Evolutionary conservation across 352 stramenopile genomes (phyloP), one percentile per base, ranked within the genome.

Genomic region (Pythium rhizo-oryzae): DNA sequence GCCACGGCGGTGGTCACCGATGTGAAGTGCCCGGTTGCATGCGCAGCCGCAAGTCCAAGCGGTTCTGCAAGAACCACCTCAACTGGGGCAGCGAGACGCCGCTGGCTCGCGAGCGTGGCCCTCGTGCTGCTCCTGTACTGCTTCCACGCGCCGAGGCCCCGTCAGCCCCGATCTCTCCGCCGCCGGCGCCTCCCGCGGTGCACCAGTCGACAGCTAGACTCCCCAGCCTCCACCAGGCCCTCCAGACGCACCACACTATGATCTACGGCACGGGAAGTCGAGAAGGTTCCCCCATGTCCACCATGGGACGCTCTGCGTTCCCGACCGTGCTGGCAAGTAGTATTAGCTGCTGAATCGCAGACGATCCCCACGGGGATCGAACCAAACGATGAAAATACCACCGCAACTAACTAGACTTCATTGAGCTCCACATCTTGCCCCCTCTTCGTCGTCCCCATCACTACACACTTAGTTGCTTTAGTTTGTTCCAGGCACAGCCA

Each of bases 1-100:
- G 79, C 0, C 83, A 91, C 66, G 83, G 83, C 11, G 83, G 81
- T 37, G 81, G 83, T 35, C 77, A 88, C 46, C 81, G 81, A 24
- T 91, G 83, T 56, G 76, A 88, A 53, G 81, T 82, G 11, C 79
- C 80, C 58, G 62, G 66, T 46, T 91, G 83, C 70, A 81, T 84
- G 74, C 80, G 79, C 28, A 86, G 74, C 57, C 70, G 83, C 68
- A 85, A 88, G 79, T 79, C 82, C 28, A 85, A 85, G 73, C 74
- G 78, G 39, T 89, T 84, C 72, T 91, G 82, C 59, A 79, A 88
- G 24, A 74, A 75, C 2, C 81, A 90, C 65, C 62, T 87, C 16
- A 78, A 76, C 61, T 84, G 74, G 24, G 51, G 51, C 24, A 43
- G 37, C 37, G 37, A 43, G 37, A 43, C 37, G 37, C 37, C 37